Evolutionary conservation across 1,139 yeast genomes (phyloP).

Genomic region (Kodamaea anthophila): DNA sequence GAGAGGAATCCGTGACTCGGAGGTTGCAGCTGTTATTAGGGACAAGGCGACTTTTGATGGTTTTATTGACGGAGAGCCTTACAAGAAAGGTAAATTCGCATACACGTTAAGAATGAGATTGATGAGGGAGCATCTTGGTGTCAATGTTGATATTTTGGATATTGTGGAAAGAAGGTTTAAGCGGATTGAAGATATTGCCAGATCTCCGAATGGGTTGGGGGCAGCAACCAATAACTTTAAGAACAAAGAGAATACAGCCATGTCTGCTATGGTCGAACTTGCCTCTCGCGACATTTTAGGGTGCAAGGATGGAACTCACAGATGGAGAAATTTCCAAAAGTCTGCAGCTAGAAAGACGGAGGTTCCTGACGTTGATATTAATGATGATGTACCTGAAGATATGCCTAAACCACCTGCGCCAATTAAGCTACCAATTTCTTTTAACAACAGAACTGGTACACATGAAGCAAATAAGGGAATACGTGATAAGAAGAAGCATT

Average conservation of each 20-base stretch:
- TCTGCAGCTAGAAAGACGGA: conserved; percentile 14
- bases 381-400: conserved; percentile 20
- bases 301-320: conserved; percentile 34
- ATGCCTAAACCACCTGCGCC: conserved; percentile 26
- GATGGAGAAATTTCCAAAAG: conserved; percentile 41
- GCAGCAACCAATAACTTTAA: conserved; percentile 40
- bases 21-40: conserved; percentile 81
- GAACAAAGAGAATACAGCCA: conserved; percentile 23
- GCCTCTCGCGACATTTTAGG: conserved; percentile 64
- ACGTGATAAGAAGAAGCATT: conserved; percentile 73
- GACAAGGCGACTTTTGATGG: conserved; percentile 74
- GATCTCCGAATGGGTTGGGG: conserved; percentile 33
- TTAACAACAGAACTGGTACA: conserved; percentile 79
- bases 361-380: conserved; percentile 23
- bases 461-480: conserved; percentile 75
- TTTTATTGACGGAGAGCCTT: conserved; percentile 77
- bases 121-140: conserved; percentile 95
- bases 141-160: conserved; percentile 84
- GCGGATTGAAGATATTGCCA: conserved; percentile 53
- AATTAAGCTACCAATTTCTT: conserved; percentile 51
- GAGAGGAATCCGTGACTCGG: conserved; percentile 92
- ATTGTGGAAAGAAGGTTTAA: conserved; percentile 71
- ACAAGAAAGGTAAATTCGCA: conserved; percentile 79
- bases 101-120: conserved; percentile 82
- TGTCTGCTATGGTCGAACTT: conserved; percentile 69